Evolutionary conservation across 768 basidiomycete genomes (phyloP).

Genomic region (Podaxis rugospora): DNA sequence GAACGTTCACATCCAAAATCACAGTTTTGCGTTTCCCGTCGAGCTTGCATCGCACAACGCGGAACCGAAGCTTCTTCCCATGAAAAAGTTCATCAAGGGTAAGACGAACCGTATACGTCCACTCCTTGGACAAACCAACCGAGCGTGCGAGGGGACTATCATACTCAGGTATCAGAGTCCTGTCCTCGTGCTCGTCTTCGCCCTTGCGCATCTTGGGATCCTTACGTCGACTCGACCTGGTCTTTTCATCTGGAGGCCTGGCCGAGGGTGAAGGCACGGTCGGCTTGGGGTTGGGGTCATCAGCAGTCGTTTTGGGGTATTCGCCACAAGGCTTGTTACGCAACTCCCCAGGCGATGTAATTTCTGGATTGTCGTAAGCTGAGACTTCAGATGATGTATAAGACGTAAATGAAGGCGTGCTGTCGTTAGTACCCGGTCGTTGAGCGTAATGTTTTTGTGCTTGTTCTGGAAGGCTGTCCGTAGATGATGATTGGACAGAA

Average conservation of each 20-base stretch:
- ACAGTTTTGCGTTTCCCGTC: conserved; percentile 49
- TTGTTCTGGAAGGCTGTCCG: neutral
- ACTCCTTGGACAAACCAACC: conserved; percentile 47
- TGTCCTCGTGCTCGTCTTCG: neutral
- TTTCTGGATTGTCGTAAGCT: conserved; percentile 1
- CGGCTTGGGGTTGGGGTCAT: neutral
- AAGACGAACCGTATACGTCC: conserved; percentile 60
- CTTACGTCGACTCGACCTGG: neutral
- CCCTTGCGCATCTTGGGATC: neutral
- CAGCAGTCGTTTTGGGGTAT: neutral
- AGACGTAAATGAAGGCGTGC: neutral
- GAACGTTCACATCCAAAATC: conserved; percentile 56
- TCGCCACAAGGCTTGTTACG: neutral
- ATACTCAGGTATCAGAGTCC: conserved; percentile 5
- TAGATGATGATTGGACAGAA: neutral
- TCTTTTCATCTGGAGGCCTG: neutral
- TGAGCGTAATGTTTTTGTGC: neutral
- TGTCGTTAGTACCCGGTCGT: neutral
- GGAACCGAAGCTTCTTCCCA: conserved; percentile 53
- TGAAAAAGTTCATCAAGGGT: conserved; percentile 60
- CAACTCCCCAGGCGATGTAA: neutral
- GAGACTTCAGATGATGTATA: conserved; percentile 1
- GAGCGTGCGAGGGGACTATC: conserved; percentile 34
- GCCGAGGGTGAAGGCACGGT: neutral
- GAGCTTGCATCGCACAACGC: conserved; percentile 51